These are phyloP conservation scores for Pythium coloratum DNA, from an alignment of 352 stramenopile genomes.

Conservation along the genomic window DNA sequence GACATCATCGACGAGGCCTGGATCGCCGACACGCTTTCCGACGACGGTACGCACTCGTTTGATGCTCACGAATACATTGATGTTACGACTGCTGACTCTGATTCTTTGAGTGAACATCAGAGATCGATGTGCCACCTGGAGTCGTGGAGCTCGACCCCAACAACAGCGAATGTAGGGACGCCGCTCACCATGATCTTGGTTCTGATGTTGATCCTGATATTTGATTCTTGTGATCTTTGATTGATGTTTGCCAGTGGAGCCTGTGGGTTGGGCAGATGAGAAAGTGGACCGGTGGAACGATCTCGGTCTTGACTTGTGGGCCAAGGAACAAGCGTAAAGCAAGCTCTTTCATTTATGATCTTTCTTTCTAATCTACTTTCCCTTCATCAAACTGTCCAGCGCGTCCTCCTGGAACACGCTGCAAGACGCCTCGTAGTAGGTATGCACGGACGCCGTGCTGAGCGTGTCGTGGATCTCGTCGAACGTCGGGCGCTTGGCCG, in stretches of 20 bases:
- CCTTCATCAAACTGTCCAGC: conserved; percentile 22
- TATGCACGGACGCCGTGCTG: background rate
- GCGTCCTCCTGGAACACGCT: conserved; percentile 22
- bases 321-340: conserved; percentile 25
- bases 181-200: conserved; percentile 1
- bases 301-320: conserved; percentile 68
- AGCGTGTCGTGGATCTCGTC: conserved; percentile 58
- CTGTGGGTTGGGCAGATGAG: conserved; percentile 46
- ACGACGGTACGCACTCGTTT: conserved; percentile 50
- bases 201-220: background rate
- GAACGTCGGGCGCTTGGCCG: conserved; percentile 51
- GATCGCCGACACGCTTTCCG: conserved; percentile 77
- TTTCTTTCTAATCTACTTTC: conserved; percentile 3
- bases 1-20: conserved; percentile 84
- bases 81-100: background rate
- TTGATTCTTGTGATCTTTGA: background rate
- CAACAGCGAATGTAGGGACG: conserved; percentile 44
- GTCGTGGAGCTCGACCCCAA: conserved; percentile 55
- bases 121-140: conserved; percentile 67
- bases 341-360: background rate
- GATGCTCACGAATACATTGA: too few relatives aligned
- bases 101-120: conserved; percentile 27
- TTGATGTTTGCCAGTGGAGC: conserved; percentile 37
- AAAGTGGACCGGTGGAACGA: conserved; percentile 83
- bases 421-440: background rate